These are phyloP conservation scores for Syncephalastrum contaminatum DNA, from an alignment of 371 early-diverging fungal genomes.

Conservation along the genomic window DNA sequence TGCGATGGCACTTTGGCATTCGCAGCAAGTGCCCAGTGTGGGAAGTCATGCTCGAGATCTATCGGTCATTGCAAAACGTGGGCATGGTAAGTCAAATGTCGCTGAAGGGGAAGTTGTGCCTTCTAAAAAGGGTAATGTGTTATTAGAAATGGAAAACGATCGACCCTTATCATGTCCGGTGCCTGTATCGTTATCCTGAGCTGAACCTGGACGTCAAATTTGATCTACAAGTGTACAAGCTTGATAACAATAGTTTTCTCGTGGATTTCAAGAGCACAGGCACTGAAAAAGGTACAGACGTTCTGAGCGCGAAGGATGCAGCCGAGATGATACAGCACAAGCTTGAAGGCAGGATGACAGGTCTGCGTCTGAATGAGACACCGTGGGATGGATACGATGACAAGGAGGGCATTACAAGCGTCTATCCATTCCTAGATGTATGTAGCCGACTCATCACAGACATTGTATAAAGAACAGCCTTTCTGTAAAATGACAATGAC, in stretches of 20 bases:
- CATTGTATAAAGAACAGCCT: constrained; percentile 51
- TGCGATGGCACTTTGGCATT: constrained; percentile 97
- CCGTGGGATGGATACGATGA: constrained; percentile 8
- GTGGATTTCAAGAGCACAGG: constrained; percentile 82
- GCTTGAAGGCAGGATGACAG: not conserved
- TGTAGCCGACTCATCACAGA: constrained; percentile 93
- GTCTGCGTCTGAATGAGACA: constrained; percentile 2
- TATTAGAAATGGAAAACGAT: constrained; percentile 85
- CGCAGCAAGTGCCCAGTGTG: constrained; percentile 87
- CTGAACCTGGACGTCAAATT: constrained; percentile 71
- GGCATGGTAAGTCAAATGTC: constrained; percentile 61
- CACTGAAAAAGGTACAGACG: constrained; percentile 2
- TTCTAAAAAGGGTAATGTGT: not conserved
- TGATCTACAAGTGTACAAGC: constrained; percentile 91
- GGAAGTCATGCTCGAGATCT: constrained; percentile 98
- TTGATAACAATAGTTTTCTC: constrained; percentile 87
- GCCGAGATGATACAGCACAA: constrained; percentile 1
- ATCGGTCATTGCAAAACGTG: constrained; percentile 84
- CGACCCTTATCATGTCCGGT: constrained; percentile 82
- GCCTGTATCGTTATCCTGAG: constrained; percentile 62
- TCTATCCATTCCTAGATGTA: constrained; percentile 94
- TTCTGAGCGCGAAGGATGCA: not conserved
- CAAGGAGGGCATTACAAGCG: constrained; percentile 52
- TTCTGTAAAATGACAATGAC: not conserved
- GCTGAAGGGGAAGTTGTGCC: too few relatives aligned